Evolutionary conservation across 1,284 basidiomycete genomes (phyloP), one percentile per base, ranked within the genome.

Genomic region (Thecaphora thlaspeos): DNA sequence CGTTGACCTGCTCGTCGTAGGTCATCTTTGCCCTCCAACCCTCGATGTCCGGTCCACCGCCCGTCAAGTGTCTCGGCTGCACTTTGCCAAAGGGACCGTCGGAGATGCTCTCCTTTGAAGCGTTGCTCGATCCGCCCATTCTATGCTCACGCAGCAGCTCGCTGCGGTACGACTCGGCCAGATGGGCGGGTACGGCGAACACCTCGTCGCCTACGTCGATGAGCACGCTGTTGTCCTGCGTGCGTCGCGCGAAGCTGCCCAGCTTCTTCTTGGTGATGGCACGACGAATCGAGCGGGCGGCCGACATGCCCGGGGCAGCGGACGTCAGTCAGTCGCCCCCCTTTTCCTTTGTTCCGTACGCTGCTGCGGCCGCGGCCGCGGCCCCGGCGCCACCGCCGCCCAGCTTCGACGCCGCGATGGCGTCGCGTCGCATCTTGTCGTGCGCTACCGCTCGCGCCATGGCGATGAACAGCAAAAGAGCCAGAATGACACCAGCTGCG

Each of bases 131-230:
- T 14, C 21, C 32, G 9, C 12, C n/a, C 28, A 41, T 40, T 9
- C 45, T 32, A n/a, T 42, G 54, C 38, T 55, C 47, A 9, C 51
- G 37, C 28, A 55, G 15, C n/a, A 59, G 48, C 39, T 34, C 30
- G 28, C 61, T 52, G 14, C 64, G 44, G 43, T 71, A 71, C 10
- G 43, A 45, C 36, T 65, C 57, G 3, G 68, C 68, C 18, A 71
- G 39, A 34, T 69, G 52, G 7, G 60, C 19, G 1, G 68, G 62
- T 1, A 71, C 68, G 1, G 66, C 59, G 26, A 69, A 62, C 36
- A 71, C 68, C 28, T 71, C 68, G 26, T 71, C 66, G 0, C 68
- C 68, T 4, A 71, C 66, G 34, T 71, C 68, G 46, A 71, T 60
- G 14, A 71, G 32, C 3, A 71, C 68, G 15, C 41, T 50, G 0